Evolutionary conservation across 495 filamentous ascomycete genomes (phyloP).

Genomic region (Penicillium cosmopolitanum): DNA sequence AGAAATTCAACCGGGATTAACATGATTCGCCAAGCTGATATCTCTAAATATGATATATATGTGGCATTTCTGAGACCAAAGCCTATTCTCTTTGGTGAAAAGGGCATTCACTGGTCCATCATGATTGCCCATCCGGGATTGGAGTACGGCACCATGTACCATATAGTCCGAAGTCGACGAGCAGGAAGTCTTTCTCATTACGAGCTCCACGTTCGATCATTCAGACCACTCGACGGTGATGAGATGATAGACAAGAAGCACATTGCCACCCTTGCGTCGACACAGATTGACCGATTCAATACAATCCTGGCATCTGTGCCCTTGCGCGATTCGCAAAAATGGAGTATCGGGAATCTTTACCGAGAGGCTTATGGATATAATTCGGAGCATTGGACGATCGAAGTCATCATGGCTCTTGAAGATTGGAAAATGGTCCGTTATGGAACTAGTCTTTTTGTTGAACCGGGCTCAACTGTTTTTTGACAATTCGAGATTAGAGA

Average conservation of each 20-base stretch:
- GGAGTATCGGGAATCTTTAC: neutral
- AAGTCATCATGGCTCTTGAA: constrained; percentile 1
- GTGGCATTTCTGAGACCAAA: constrained; percentile 2
- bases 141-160: constrained; percentile 6
- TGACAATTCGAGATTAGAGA: neutral
- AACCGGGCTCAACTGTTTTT: neutral
- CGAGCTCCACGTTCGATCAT: constrained; percentile 3
- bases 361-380: neutral
- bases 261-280: neutral
- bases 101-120: constrained; percentile 1
- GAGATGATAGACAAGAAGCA: neutral
- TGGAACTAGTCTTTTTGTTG: constrained; percentile 1
- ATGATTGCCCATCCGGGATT: constrained; percentile 5
- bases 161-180: neutral
- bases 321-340: neutral
- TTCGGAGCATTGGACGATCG: constrained; percentile 2
- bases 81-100: constrained; percentile 2
- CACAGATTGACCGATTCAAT: neutral
- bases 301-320: constrained; percentile 1
- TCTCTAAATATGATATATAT: neutral
- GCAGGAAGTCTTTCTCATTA: neutral
- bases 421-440: constrained; percentile 1
- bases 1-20: neutral
- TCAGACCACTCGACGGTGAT: neutral
- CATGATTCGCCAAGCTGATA: neutral